Evolutionary conservation across 306 rosid species (phyloP).

Genomic region (Hippophae rhamnoides): DNA sequence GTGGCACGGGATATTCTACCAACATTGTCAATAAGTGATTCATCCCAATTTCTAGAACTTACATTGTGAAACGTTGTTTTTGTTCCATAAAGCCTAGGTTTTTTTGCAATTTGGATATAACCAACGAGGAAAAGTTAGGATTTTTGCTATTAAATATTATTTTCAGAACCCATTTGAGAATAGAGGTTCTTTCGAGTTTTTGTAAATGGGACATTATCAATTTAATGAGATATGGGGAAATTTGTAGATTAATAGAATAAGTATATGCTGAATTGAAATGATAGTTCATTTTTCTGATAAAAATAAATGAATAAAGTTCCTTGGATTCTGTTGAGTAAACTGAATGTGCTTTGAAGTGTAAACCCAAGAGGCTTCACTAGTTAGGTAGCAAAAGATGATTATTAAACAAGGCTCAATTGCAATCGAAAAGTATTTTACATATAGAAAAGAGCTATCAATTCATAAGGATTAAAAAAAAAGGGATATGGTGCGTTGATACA

Average conservation of each 20-base stretch:
- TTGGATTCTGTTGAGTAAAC: conserved; percentile 5
- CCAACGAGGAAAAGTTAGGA: conserved; percentile 11
- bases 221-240: conserved; percentile 3
- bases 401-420: background rate
- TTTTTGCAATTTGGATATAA: conserved; percentile 16
- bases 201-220: conserved; percentile 35
- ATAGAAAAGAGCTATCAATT: no score
- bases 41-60: background rate
- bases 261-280: background rate
- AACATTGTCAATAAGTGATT: conserved; percentile 3
- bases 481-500: no score
- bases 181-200: conserved; percentile 16
- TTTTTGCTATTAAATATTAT: conserved; percentile 5
- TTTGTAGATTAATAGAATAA: background rate
- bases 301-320: background rate
- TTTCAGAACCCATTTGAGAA: conserved; percentile 17
- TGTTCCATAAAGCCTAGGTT: conserved; percentile 35
- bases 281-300: background rate
- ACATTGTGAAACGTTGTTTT: conserved; percentile 10
- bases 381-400: background rate
- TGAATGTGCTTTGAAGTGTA: background rate
- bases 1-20: conserved; percentile 10
- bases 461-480: no score
- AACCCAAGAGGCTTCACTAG: background rate
- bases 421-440: background rate